Conservation (phyloP, 306 rosid species). For the Malus asiatica region DNA sequence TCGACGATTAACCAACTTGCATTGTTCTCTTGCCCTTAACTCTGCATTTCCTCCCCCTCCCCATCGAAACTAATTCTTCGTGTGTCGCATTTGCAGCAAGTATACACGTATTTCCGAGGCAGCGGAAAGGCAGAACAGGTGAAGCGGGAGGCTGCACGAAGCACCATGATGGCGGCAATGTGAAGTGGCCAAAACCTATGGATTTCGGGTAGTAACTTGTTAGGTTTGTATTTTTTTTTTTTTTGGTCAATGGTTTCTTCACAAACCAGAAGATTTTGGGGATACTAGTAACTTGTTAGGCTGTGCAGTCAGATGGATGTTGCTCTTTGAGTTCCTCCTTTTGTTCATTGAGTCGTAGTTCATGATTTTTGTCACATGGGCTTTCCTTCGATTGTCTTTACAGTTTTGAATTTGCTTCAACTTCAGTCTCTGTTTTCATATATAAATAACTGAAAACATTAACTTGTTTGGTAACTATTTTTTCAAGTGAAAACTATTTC, state of each 20-base stretch:
- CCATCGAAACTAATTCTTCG: conserved; percentile 2
- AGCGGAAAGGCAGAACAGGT: conserved; percentile 72
- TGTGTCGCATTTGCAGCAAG: conserved; percentile 61
- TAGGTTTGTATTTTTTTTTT: neutral
- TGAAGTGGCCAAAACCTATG: conserved; percentile 15
- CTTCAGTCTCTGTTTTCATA: neutral
- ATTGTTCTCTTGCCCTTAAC: neutral
- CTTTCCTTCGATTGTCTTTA: too few relatives aligned
- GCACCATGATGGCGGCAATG: conserved; percentile 80
- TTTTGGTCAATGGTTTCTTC: neutral
- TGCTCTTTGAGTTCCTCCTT: neutral
- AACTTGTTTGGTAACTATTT: too few relatives aligned
- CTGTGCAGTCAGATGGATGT: conserved; percentile 2
- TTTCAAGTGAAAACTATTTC: too few relatives aligned
- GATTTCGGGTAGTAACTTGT: neutral
- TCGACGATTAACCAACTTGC: conserved; percentile 3
- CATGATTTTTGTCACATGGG: too few relatives aligned
- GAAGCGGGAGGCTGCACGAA: conserved; percentile 76
- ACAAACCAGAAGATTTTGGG: neutral
- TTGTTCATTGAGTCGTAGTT: too few relatives aligned
- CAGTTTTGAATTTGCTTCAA: neutral
- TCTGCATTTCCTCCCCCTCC: neutral
- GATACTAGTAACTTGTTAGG: neutral
- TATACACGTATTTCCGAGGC: conserved; percentile 88
- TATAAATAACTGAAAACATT: too few relatives aligned